Conservation (phyloP, 352 stramenopile species). For the Phytophthora pluvialis region DNA sequence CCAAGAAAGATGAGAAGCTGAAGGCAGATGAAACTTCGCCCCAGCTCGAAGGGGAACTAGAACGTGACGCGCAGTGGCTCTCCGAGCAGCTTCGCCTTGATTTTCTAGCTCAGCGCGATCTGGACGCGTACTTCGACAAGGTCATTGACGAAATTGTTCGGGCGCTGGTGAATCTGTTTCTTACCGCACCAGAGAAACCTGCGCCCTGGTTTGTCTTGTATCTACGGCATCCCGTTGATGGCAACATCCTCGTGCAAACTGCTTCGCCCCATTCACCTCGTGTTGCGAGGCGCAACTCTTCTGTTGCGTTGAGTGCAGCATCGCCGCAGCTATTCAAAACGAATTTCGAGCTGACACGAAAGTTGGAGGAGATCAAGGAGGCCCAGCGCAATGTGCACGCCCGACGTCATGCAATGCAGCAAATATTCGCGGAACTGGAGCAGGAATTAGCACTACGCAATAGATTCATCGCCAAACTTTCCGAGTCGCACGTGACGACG, state of each 20-base stretch:
- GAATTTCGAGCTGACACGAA: slow-evolving; percentile 66
- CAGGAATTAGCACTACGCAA: slow-evolving; percentile 54
- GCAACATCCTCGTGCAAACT: not conserved
- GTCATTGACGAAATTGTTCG: slow-evolving; percentile 48
- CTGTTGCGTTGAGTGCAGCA: slow-evolving; percentile 12
- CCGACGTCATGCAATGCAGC: slow-evolving; percentile 37
- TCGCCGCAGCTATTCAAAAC: slow-evolving; percentile 57
- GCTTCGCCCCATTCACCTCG: not conserved
- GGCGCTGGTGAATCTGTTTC: slow-evolving; percentile 51
- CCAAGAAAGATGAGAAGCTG: not conserved
- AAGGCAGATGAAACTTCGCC: not conserved
- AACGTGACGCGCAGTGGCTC: slow-evolving; percentile 10
- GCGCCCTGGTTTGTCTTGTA: slow-evolving; percentile 59
- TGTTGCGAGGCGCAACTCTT: slow-evolving; percentile 13
- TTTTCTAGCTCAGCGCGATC: slow-evolving; percentile 41
- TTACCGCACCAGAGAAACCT: slow-evolving; percentile 43
- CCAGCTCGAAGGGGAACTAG: not conserved
- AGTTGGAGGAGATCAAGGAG: slow-evolving; percentile 57
- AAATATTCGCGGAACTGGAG: slow-evolving; percentile 26
- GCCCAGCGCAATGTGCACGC: slow-evolving; percentile 49
- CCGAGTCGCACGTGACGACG: slow-evolving; percentile 47
- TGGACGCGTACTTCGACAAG: slow-evolving; percentile 53
- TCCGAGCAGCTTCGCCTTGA: slow-evolving; percentile 22
- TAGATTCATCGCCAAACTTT: slow-evolving; percentile 64
- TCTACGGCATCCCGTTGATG: slow-evolving; percentile 20